These are phyloP conservation scores for Panaeolus papilionaceus DNA, from an alignment of 768 basidiomycete genomes.

Conservation along the genomic window DNA sequence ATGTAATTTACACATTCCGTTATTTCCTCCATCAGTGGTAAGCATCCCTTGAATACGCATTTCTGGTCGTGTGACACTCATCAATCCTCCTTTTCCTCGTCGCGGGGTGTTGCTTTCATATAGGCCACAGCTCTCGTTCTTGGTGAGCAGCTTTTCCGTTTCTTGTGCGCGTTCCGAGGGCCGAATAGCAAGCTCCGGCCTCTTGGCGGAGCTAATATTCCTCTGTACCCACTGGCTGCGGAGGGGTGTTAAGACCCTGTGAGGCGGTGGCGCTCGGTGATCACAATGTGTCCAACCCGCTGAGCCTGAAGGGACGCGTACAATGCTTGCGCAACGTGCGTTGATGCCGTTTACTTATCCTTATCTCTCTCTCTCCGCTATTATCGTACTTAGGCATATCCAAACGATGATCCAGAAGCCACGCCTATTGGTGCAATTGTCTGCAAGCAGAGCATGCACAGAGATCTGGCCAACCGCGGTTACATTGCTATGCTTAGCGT, in stretches of 20 bases:
- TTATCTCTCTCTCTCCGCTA: constrained; percentile 8
- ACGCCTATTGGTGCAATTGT: constrained; percentile 91
- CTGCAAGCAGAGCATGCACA: constrained; percentile 95
- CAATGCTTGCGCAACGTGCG: constrained; percentile 1
- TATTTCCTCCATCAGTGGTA: constrained; percentile 98
- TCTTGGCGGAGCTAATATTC: background rate
- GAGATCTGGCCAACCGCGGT: constrained; percentile 77
- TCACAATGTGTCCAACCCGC: background rate
- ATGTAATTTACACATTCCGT: constrained; percentile 94
- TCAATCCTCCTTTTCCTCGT: constrained; percentile 21
- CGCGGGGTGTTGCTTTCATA: constrained; percentile 20
- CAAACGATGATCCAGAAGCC: constrained; percentile 45
- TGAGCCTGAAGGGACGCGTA: background rate
- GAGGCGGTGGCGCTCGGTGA: background rate
- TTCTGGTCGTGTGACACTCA: constrained; percentile 39
- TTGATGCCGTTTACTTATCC: background rate
- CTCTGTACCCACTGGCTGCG: background rate
- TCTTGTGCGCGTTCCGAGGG: background rate
- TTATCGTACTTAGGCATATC: constrained; percentile 56
- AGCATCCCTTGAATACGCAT: constrained; percentile 35
- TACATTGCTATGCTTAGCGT: constrained; percentile 99
- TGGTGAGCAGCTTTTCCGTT: constrained; percentile 48
- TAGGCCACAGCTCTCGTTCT: constrained; percentile 91
- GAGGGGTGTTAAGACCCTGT: background rate
- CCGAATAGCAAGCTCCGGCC: constrained; percentile 9